Conservation (phyloP, 805 yeast genomes). For the Metschnikowia drakensbergensis region DNA sequence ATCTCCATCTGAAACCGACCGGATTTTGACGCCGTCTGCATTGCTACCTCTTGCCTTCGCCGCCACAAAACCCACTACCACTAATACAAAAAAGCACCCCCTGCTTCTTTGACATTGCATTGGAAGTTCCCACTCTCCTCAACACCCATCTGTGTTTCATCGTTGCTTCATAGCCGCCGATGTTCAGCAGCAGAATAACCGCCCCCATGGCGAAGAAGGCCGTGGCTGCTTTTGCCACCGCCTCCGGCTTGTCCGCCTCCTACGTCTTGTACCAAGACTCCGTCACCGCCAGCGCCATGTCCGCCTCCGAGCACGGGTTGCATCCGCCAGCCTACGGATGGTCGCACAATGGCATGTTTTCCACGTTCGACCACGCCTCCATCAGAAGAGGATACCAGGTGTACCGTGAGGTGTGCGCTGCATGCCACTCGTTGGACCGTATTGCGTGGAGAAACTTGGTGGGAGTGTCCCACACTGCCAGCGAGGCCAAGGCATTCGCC, state of each 20-base stretch:
- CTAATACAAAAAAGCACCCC: background rate
- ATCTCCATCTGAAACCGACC: background rate
- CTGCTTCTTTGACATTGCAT: conserved; percentile 4
- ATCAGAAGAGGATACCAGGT: conserved; percentile 99
- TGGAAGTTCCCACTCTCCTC: conserved; percentile 1
- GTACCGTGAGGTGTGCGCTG: conserved; percentile 97
- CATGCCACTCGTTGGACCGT: conserved; percentile 95
- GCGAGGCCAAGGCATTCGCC: conserved; percentile 89
- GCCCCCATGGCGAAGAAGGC: conserved; percentile 41
- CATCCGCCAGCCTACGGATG: conserved; percentile 92
- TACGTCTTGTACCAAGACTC: conserved; percentile 80
- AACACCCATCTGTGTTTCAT: conserved; percentile 1
- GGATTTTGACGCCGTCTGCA: conserved; percentile 1
- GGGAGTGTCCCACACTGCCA: conserved; percentile 89
- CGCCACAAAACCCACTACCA: conserved; percentile 3
- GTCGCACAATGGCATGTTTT: conserved; percentile 92
- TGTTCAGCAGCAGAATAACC: conserved; percentile 19
- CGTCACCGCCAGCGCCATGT: conserved; percentile 89
- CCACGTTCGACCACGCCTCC: conserved; percentile 88
- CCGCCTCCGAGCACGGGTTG: conserved; percentile 98
- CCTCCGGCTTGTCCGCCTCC: conserved; percentile 76
- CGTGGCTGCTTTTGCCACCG: conserved; percentile 62
- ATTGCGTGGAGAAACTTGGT: conserved; percentile 98
- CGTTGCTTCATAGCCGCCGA: conserved; percentile 5
- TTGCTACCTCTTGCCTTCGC: conserved; percentile 3